phyloP scores from a whole-genome alignment of 306 rosid genomes.

The Psophocarpus tetragonolobus region DNA sequence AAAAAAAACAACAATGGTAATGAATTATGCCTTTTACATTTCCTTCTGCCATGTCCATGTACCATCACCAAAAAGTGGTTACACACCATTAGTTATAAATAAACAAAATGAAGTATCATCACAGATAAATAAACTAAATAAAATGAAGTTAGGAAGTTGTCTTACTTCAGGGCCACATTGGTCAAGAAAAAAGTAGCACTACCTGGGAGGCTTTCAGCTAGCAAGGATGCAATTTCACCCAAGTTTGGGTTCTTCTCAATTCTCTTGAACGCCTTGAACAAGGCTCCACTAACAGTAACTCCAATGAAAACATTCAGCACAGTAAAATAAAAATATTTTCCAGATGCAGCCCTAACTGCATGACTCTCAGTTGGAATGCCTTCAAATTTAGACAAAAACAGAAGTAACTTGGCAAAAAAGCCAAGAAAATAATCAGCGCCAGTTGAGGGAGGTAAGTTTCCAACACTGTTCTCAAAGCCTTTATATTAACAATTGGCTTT shows the following conservation, averaged over 20 bases:
- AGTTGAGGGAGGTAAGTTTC: conserved; percentile 95
- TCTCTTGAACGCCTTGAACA: conserved; percentile 60
- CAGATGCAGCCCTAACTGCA: conserved; percentile 81
- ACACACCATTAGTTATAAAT: conserved; percentile 11
- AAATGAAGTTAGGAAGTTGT: conserved; percentile 21
- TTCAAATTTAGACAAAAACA: conserved; percentile 72
- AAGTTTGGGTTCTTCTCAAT: conserved; percentile 46
- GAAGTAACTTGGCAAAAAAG: conserved; percentile 74
- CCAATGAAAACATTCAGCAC: conserved; percentile 88
- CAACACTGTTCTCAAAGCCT: conserved; percentile 57
- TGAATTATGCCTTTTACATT: not conserved
- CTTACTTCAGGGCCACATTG: conserved; percentile 92
- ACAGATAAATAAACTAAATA: not conserved
- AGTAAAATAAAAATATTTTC: conserved; percentile 82
- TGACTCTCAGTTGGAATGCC: conserved; percentile 87
- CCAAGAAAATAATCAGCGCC: conserved; percentile 77
- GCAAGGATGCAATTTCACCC: conserved; percentile 32
- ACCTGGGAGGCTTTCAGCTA: conserved; percentile 72
- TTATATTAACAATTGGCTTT: conserved; percentile 50
- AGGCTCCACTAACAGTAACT: conserved; percentile 74
- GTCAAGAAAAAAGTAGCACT: conserved; percentile 87
- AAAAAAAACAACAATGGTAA: too few relatives aligned
- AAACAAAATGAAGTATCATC: not conserved
- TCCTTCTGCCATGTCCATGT: too few relatives aligned
- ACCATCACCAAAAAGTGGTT: not conserved